Conservation (phyloP, 2,329 filamentous ascomycete genomes). For the Incumbomyces delicatus region DNA sequence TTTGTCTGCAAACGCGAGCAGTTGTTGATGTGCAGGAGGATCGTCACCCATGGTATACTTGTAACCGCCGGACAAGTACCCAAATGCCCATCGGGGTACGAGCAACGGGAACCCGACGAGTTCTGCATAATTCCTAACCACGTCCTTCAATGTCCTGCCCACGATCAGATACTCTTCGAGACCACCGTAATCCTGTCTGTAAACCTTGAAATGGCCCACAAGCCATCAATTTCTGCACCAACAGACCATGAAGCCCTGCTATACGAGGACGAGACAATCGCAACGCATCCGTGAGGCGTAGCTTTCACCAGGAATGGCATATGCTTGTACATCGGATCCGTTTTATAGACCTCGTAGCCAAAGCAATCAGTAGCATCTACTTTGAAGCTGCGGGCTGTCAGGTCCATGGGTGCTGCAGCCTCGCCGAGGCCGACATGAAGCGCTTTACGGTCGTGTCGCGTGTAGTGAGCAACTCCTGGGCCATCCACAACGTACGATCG, state of each 20-base stretch:
- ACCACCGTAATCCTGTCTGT: conserved; percentile 61
- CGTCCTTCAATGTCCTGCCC: conserved; percentile 55
- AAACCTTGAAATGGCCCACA: conserved; percentile 67
- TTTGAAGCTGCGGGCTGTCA: conserved; percentile 56
- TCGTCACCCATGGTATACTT: conserved; percentile 51
- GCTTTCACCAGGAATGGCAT: conserved; percentile 63
- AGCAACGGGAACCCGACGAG: conserved; percentile 59
- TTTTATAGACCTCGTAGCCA: conserved; percentile 60
- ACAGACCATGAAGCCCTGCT: conserved; percentile 55
- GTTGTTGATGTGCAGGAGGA: conserved; percentile 44
- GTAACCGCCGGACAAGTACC: conserved; percentile 61
- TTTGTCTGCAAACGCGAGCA: conserved; percentile 53
- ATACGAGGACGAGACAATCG: conserved; percentile 58
- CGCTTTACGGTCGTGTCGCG: conserved; percentile 50
- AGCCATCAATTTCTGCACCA: conserved; percentile 63
- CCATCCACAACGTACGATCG: conserved; percentile 58
- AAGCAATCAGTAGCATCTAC: conserved; percentile 63
- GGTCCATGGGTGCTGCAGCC: conserved; percentile 63
- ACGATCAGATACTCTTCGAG: conserved; percentile 62
- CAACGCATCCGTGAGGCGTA: conserved; percentile 54
- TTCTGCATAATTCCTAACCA: conserved; percentile 57
- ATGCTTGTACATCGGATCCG: conserved; percentile 66
- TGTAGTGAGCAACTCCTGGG: conserved; percentile 55
- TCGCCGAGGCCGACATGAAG: conserved; percentile 63
- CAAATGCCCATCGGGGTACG: conserved; percentile 62